Conservation (phyloP, 2,329 filamentous ascomycete genomes). For the Penicillium polonicum region DNA sequence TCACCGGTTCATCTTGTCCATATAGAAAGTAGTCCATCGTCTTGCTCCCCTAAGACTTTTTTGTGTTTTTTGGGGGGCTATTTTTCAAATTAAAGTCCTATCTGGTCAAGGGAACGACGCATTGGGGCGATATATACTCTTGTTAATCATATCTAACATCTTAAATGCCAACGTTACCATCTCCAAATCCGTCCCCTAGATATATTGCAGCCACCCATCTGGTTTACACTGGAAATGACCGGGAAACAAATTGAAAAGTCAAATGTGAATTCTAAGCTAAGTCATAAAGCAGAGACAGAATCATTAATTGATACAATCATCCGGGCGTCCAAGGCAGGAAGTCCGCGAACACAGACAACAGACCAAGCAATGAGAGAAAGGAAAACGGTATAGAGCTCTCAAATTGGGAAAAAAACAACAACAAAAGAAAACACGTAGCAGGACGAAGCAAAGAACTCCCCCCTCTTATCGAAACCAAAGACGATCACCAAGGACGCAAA, state of each 20-base stretch:
- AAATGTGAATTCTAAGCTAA: slow-evolving; percentile 17
- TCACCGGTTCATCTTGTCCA: not conserved
- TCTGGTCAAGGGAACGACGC: not conserved
- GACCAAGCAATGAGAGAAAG: slow-evolving; percentile 12
- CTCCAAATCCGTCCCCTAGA: not conserved
- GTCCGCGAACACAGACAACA: slow-evolving; percentile 8
- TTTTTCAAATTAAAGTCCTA: no score
- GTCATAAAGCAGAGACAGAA: slow-evolving; percentile 16
- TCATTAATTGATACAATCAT: slow-evolving; percentile 26
- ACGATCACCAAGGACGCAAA: slow-evolving; percentile 1
- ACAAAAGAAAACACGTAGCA: slow-evolving; percentile 7
- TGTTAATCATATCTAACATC: not conserved
- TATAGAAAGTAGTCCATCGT: not conserved
- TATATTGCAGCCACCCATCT: no score
- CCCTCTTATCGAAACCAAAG: not conserved
- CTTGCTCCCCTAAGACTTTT: no score
- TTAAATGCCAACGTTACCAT: not conserved
- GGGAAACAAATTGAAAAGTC: slow-evolving; percentile 5
- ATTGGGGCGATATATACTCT: not conserved
- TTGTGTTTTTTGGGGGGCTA: no score
- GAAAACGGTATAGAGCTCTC: slow-evolving; percentile 29
- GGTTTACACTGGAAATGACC: not conserved
- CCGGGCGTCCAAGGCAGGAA: slow-evolving; percentile 6
- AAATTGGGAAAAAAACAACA: slow-evolving; percentile 15
- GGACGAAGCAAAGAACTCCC: slow-evolving; percentile 6